Conservation (phyloP, 2,329 filamentous ascomycete species). For the Aspergillus brasiliensis region DNA sequence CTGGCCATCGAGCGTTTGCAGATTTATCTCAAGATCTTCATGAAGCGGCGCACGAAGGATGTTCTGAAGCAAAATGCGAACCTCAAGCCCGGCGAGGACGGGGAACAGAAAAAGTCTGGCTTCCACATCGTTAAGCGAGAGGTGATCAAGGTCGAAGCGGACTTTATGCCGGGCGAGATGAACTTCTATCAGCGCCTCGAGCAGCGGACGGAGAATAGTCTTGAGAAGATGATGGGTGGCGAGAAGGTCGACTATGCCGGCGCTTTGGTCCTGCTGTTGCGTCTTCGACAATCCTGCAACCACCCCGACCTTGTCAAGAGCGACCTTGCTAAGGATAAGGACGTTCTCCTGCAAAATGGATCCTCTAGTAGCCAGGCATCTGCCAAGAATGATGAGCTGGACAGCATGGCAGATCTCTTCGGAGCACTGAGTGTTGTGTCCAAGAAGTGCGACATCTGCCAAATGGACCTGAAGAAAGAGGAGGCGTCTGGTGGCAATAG, state of each 20-base stretch:
- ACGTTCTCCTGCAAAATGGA: slow-evolving; percentile 70
- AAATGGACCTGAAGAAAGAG: slow-evolving; percentile 63
- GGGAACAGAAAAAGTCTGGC: slow-evolving; percentile 54
- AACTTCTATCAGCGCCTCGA: slow-evolving; percentile 85
- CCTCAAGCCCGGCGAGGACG: slow-evolving; percentile 68
- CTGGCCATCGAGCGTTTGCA: slow-evolving; percentile 86
- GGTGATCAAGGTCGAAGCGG: slow-evolving; percentile 75
- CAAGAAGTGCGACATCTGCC: slow-evolving; percentile 83
- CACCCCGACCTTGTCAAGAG: slow-evolving; percentile 85
- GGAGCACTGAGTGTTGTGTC: slow-evolving; percentile 76
- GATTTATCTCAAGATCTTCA: slow-evolving; percentile 84
- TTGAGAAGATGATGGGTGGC: slow-evolving; percentile 84
- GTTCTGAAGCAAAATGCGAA: slow-evolving; percentile 88
- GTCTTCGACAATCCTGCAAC: slow-evolving; percentile 90
- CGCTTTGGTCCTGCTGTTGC: slow-evolving; percentile 86
- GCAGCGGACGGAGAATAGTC: slow-evolving; percentile 78
- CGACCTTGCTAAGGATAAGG: slow-evolving; percentile 83
- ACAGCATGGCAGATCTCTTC: slow-evolving; percentile 83
- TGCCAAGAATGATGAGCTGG: slow-evolving; percentile 65
- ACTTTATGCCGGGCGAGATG: slow-evolving; percentile 78
- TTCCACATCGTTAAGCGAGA: slow-evolving; percentile 94
- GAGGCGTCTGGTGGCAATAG: slow-evolving; percentile 57
- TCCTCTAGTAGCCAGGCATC: slow-evolving; percentile 53
- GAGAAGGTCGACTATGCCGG: slow-evolving; percentile 86
- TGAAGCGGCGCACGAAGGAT: slow-evolving; percentile 98